Percentiles rank a stretch among this genome's conserved stretches.
phyloP scores from a whole-genome alignment of 2,329 filamentous ascomycete genomes.

The Paecilomyces variotii region DNA sequence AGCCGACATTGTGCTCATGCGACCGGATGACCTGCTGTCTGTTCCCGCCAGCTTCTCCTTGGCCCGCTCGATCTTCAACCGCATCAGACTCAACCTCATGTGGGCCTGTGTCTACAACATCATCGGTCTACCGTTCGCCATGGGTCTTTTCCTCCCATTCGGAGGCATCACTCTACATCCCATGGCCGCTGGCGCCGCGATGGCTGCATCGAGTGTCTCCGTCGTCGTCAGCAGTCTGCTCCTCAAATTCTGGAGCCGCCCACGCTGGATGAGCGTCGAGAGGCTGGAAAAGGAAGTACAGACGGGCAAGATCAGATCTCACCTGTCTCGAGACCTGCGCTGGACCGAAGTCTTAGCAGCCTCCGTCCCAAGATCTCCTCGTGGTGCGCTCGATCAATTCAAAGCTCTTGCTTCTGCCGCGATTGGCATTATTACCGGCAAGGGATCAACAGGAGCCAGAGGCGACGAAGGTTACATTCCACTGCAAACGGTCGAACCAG shows the following conservation, averaged over 20 bases:
- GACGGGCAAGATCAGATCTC: constrained; percentile 15
- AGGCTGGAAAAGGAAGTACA: constrained; percentile 51
- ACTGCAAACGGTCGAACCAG: constrained; percentile 36
- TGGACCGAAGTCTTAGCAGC: constrained; percentile 22
- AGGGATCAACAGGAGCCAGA: constrained; percentile 12
- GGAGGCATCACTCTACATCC: constrained; percentile 76
- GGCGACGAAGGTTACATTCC: constrained; percentile 38
- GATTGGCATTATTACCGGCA: constrained; percentile 23
- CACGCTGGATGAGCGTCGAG: constrained; percentile 75
- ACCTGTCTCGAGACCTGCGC: constrained; percentile 16
- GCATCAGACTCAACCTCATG: constrained; percentile 86
- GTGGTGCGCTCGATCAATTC: constrained; percentile 11
- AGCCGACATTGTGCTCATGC: constrained; percentile 92
- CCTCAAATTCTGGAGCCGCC: constrained; percentile 78
- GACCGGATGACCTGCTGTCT: constrained; percentile 80
- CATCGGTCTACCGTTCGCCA: constrained; percentile 86
- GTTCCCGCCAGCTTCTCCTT: constrained; percentile 83
- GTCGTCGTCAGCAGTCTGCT: constrained; percentile 79
- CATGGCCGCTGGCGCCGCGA: constrained; percentile 89
- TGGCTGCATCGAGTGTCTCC: constrained; percentile 84
- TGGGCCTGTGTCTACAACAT: constrained; percentile 94
- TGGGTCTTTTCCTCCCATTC: constrained; percentile 89
- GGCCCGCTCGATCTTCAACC: constrained; percentile 73
- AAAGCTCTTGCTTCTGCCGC: constrained; percentile 11
- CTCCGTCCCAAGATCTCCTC: constrained; percentile 4